These are phyloP conservation scores for Fusarium buharicum DNA, from an alignment of 2,329 filamentous ascomycete genomes.

Conservation along the genomic window DNA sequence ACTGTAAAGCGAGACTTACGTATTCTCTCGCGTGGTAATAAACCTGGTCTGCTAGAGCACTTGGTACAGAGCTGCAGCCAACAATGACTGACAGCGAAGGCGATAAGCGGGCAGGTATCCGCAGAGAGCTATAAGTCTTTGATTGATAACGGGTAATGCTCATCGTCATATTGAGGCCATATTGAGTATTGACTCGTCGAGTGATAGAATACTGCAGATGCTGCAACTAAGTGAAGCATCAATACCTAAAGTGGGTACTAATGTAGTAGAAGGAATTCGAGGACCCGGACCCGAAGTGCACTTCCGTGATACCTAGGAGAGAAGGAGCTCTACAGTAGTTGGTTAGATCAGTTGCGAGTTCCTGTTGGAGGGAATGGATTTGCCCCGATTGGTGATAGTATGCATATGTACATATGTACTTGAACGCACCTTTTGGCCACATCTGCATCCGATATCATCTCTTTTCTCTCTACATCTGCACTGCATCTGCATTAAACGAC, in stretches of 20 bases:
- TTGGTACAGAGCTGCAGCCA: conserved; percentile 12
- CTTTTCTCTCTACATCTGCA: conserved; percentile 5
- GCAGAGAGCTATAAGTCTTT: neutral
- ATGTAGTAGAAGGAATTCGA: neutral
- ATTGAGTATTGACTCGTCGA: neutral
- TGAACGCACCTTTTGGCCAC: conserved; percentile 26
- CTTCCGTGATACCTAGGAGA: neutral
- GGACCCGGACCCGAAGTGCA: too few species aligned
- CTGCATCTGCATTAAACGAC: neutral
- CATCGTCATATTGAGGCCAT: neutral
- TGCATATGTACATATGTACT: neutral
- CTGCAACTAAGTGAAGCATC: neutral
- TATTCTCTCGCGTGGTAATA: conserved; percentile 26
- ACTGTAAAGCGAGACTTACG: conserved; percentile 11
- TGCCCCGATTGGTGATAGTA: conserved; percentile 14
- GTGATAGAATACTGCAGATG: neutral
- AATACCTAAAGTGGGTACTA: conserved; percentile 2
- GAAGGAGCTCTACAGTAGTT: neutral
- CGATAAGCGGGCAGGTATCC: conserved; percentile 2
- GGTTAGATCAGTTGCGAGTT: conserved; percentile 10
- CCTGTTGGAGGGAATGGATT: conserved; percentile 12
- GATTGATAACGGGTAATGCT: conserved; percentile 18
- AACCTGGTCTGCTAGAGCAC: neutral
- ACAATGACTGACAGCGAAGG: conserved; percentile 16
- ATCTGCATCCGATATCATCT: conserved; percentile 11